A percentile compares a stretch with the other conserved stretches of the same genome.
These are phyloP conservation scores for Ganoderma multipileum DNA, from an alignment of 1,284 basidiomycete genomes.

Conservation along the genomic window DNA sequence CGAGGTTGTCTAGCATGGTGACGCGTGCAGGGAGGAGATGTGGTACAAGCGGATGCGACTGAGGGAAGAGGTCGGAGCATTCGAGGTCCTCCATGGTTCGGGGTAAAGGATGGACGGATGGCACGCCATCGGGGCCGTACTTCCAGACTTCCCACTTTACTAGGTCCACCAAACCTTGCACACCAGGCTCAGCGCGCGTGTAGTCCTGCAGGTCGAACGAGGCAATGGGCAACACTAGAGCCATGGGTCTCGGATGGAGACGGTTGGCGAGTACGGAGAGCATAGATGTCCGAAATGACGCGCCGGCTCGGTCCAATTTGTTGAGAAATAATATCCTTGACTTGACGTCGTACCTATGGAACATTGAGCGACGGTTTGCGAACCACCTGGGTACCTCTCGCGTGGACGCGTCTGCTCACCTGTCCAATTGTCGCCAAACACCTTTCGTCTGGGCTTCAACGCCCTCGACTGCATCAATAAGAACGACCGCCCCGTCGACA, in stretches of 20 bases:
- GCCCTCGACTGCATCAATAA: conserved; percentile 91
- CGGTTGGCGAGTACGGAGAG: conserved; percentile 74
- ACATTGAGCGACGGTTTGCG: not conserved
- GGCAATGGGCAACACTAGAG: conserved; percentile 80
- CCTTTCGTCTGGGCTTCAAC: conserved; percentile 91
- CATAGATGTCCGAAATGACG: conserved; percentile 76
- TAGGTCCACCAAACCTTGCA: conserved; percentile 81
- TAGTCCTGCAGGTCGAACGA: conserved; percentile 76
- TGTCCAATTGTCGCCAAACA: conserved; percentile 86
- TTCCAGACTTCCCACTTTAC: conserved; percentile 84
- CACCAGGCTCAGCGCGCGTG: conserved; percentile 71
- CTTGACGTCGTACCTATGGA: conserved; percentile 73
- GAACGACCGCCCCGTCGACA: conserved; percentile 87
- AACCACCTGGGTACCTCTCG: conserved; percentile 26
- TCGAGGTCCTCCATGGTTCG: conserved; percentile 51
- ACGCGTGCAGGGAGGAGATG: conserved; percentile 74
- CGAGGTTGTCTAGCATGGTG: conserved; percentile 76
- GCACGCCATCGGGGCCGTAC: conserved; percentile 60
- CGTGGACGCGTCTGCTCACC: conserved; percentile 58
- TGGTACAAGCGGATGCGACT: conserved; percentile 67
- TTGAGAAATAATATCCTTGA: conserved; percentile 87
- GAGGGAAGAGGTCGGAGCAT: conserved; percentile 52
- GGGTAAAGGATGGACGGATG: conserved; percentile 60
- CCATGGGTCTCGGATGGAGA: conserved; percentile 77
- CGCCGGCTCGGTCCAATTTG: conserved; percentile 87